Percentiles rank a stretch among this genome's conserved stretches.
phyloP scores from a whole-genome alignment of 768 basidiomycete genomes.

The Mycena galopus region DNA sequence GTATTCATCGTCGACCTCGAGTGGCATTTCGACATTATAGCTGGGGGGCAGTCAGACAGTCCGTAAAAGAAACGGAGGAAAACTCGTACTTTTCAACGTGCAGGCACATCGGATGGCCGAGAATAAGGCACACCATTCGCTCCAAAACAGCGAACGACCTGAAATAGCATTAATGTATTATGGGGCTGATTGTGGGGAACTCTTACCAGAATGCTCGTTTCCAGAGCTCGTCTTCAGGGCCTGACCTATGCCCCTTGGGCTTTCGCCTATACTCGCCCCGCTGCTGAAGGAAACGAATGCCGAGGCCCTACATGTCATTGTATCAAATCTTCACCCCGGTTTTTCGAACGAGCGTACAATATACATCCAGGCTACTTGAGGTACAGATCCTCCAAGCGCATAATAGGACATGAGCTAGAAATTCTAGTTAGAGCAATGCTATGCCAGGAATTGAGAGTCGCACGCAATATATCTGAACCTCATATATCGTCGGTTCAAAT shows the following conservation, averaged over 20 bases:
- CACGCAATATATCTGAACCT: constrained; percentile 63
- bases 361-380: constrained; percentile 56
- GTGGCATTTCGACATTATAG: constrained; percentile 65
- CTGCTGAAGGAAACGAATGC: constrained; percentile 66
- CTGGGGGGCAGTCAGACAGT: constrained; percentile 42
- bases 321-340: no score
- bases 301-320: constrained; percentile 46
- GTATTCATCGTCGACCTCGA: constrained; percentile 68
- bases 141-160: constrained; percentile 51
- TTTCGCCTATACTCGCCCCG: constrained; percentile 62
- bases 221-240: constrained; percentile 63
- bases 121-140: constrained; percentile 45
- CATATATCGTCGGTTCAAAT: constrained; percentile 51
- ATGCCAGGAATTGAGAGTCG: background rate
- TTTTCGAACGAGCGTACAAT: constrained; percentile 1
- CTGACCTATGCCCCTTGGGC: constrained; percentile 40
- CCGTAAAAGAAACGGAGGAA: no score
- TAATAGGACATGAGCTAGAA: constrained; percentile 50
- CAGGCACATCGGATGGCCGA: constrained; percentile 66
- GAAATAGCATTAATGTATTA: background rate
- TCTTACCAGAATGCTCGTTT: constrained; percentile 58
- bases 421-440: background rate
- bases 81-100: constrained; percentile 64
- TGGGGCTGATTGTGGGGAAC: background rate
- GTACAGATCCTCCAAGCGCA: constrained; percentile 55